Base-by-base conservation (phyloP, 106 monocot genomes). In the Dendrobium officinale region DNA sequence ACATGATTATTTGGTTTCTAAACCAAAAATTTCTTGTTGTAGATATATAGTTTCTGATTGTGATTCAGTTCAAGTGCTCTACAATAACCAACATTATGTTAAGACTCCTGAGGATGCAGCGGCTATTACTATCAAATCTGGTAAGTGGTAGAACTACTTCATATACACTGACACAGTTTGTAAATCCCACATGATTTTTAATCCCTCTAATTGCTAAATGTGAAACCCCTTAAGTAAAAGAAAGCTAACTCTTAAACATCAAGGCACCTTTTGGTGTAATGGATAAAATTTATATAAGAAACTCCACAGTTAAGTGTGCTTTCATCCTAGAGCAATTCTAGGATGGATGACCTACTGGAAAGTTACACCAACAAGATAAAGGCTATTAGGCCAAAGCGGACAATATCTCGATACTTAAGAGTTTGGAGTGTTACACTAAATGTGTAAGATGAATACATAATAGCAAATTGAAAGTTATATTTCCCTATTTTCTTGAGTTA, bases 11-110 rank as follows among this genome's bases (percentile, higher is more conserved):
- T 74, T 74, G 7, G 43, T 43, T 43, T 74, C 19, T 42, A 11
- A 74, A 20, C 42, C 6, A 44, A 33, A 15, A 43, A 20, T 74
- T 18, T 1, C 37, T 74, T 43, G 42, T n/a, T 86, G 78, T 83
- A 98, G 98, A 27, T 98, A 98, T 77, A 99, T 99, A 18, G 92
- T 93, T 18, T 93, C 99, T 10, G 95, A 99, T 55, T 99, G 99
- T 24, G 99, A 99, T 84, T 99, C 99, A 0, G 99, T 99, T 5
- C 82, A 99, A n/a, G 93, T 95, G 22, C 84, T 99, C 17, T 92
- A 83, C 80, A 84, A 93, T 13, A 6, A 29, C 55, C 99, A 99
- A 55, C 92, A 95, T 55, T 99, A 93, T 88, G 91, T 95, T 16
- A 90, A 88, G 73, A 90, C 89, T 0, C 95, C 95, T 0, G 95